A percentile compares a stretch with the other conserved stretches of the same genome.
Conservation (phyloP, 805 yeast genomes). For the Ogataea nitratoaversa region DNA sequence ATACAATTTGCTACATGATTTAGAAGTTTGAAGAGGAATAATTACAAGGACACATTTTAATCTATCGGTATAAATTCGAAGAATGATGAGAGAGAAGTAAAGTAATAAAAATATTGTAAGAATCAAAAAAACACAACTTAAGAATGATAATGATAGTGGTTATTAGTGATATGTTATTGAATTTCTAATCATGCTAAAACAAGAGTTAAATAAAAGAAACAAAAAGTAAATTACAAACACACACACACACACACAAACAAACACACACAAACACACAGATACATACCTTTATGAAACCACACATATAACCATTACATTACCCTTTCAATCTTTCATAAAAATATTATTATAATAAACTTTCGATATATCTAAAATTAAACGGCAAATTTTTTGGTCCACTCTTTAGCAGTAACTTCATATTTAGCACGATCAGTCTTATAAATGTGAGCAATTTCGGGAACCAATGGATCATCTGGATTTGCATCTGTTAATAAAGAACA, state of each 20-base stretch:
- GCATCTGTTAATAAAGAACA: slow-evolving; percentile 97
- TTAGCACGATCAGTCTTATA: slow-evolving; percentile 91
- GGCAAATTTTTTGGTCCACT: slow-evolving; percentile 98
- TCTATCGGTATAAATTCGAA: too few species aligned
- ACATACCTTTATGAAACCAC: too few species aligned
- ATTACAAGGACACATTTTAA: too few species aligned
- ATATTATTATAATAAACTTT: not conserved
- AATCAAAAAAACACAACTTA: too few species aligned
- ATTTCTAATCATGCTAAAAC: not conserved
- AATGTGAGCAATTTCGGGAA: slow-evolving; percentile 95
- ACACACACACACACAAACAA: too few species aligned
- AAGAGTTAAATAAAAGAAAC: too few species aligned
- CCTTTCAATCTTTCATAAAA: not conserved
- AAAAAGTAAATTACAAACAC: not conserved
- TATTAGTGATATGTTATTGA: not conserved
- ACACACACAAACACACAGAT: not conserved
- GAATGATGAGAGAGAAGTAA: too few species aligned
- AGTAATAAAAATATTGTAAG: too few species aligned
- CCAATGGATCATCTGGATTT: slow-evolving; percentile 98
- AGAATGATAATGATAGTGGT: not conserved
- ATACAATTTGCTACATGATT: too few species aligned
- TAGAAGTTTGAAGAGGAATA: too few species aligned
- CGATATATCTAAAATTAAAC: slow-evolving; percentile 47
- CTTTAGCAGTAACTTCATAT: slow-evolving; percentile 95
- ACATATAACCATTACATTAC: not conserved